These are phyloP conservation scores for Sclerotinia nivalis DNA, from an alignment of 2,329 filamentous ascomycete genomes.

Conservation along the genomic window DNA sequence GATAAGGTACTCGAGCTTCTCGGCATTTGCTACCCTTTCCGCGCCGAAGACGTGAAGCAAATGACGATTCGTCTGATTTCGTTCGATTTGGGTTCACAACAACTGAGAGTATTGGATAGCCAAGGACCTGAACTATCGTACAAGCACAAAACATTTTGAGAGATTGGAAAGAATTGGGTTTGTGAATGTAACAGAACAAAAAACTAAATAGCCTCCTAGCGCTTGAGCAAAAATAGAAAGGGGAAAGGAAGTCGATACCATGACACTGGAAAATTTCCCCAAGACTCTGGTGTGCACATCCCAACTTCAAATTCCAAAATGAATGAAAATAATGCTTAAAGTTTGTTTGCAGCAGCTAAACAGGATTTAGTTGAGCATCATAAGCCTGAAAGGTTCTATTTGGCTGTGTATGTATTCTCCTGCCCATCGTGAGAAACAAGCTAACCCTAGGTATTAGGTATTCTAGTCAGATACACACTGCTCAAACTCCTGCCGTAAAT, in stretches of 20 bases:
- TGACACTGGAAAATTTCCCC: background rate
- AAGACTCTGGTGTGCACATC: background rate
- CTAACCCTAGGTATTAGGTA: background rate
- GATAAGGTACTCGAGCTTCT: background rate
- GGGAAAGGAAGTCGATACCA: background rate
- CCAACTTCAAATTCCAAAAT: background rate
- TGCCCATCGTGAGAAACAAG: background rate
- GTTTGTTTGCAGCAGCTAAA: background rate
- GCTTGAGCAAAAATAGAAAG: background rate
- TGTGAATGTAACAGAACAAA: background rate
- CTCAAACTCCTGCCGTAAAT: background rate
- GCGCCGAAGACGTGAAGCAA: background rate
- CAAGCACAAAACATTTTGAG: background rate
- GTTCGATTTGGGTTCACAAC: background rate
- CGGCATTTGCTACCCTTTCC: background rate
- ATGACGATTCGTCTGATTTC: background rate
- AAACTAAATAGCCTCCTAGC: background rate
- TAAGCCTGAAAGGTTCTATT: background rate
- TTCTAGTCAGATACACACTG: background rate
- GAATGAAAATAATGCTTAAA: background rate
- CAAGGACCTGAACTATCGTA: background rate
- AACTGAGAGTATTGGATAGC: background rate
- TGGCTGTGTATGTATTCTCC: background rate
- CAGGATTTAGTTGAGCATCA: background rate
- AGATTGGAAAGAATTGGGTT: background rate